phyloP scores from a whole-genome alignment of 2,329 filamentous ascomycete genomes.

The Ceratocystiopsis sp. region DNA sequence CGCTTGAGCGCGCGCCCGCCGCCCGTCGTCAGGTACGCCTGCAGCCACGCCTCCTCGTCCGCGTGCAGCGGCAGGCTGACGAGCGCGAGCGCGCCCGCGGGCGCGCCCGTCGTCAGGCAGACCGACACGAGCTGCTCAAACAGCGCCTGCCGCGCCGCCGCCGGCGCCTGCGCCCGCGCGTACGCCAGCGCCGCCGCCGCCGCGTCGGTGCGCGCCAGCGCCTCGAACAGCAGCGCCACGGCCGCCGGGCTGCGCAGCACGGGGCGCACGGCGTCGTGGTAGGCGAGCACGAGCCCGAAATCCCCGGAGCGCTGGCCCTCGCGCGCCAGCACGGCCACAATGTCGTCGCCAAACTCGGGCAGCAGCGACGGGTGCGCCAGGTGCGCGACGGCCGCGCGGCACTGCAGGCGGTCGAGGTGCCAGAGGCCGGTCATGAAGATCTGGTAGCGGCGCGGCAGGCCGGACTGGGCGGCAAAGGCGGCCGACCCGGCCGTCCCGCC shows the following conservation, averaged over 20 bases:
- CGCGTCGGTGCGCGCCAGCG: constrained; percentile 48
- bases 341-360: constrained; percentile 70
- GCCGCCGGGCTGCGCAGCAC: constrained; percentile 47
- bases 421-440: constrained; percentile 71
- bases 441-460: constrained; percentile 59
- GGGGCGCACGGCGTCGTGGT: constrained; percentile 61
- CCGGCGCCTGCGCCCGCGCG: constrained; percentile 44
- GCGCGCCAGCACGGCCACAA: constrained; percentile 50
- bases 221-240: constrained; percentile 52
- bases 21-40: constrained; percentile 46
- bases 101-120: no score
- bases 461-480: constrained; percentile 41
- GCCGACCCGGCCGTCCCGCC: constrained; percentile 30
- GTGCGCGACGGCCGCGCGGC: constrained; percentile 50
- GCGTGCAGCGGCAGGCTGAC: constrained; percentile 54
- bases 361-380: constrained; percentile 65
- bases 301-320: constrained; percentile 38
- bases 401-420: constrained; percentile 54
- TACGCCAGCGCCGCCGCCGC: constrained; percentile 61
- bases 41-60: constrained; percentile 59
- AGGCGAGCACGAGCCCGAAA: constrained; percentile 52
- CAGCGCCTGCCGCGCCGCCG: constrained; percentile 42
- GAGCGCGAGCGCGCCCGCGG: constrained; percentile 48
- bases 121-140: constrained; percentile 51
- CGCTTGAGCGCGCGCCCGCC: constrained; percentile 46